Percentiles rank a stretch among this genome's conserved stretches.
Evolutionary conservation across 2,329 filamentous ascomycete genomes (phyloP).

Genomic region (Fragosphaeria purpurea): DNA sequence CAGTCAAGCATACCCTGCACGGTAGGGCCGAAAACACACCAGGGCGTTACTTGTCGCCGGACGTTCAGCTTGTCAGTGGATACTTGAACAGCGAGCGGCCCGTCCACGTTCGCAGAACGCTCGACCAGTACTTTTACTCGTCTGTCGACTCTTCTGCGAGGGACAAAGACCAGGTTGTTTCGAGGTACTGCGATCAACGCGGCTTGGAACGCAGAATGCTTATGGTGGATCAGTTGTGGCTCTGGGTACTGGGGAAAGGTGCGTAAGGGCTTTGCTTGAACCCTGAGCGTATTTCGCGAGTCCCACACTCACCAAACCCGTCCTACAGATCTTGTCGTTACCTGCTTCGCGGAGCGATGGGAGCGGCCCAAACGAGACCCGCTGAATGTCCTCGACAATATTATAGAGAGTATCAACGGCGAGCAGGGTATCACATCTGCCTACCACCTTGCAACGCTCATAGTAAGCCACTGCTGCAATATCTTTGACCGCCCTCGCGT

Average conservation of each 20-base stretch:
- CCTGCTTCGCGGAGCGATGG: constrained; percentile 48
- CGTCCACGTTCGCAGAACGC: constrained; percentile 49
- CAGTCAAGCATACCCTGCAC: constrained; percentile 28
- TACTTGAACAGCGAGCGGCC: constrained; percentile 35
- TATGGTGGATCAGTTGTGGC: constrained; percentile 62
- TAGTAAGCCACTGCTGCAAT: constrained; percentile 48
- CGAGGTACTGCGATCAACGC: constrained; percentile 38
- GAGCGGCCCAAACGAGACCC: constrained; percentile 52
- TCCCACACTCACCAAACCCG: too few species aligned
- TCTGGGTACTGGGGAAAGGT: constrained; percentile 46
- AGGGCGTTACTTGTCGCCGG: constrained; percentile 20
- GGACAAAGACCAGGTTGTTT: constrained; percentile 55
- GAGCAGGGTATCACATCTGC: constrained; percentile 49
- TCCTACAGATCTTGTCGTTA: constrained; percentile 44
- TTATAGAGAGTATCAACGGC: constrained; percentile 56
- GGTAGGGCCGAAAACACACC: constrained; percentile 17
- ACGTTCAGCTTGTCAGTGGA: constrained; percentile 37
- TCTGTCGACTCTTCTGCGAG: constrained; percentile 50
- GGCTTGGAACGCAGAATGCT: constrained; percentile 46
- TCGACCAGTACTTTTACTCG: constrained; percentile 58
- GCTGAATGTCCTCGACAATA: constrained; percentile 50
- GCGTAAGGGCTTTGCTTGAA: background rate
- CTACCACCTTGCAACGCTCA: constrained; percentile 52
- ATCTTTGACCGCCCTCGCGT: constrained; percentile 50
- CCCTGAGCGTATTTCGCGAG: background rate